Percentiles rank a stretch among this genome's conserved stretches.
These are phyloP conservation scores for Ambrosiella xylebori DNA, from an alignment of 2,329 filamentous ascomycete genomes.

Conservation along the genomic window DNA sequence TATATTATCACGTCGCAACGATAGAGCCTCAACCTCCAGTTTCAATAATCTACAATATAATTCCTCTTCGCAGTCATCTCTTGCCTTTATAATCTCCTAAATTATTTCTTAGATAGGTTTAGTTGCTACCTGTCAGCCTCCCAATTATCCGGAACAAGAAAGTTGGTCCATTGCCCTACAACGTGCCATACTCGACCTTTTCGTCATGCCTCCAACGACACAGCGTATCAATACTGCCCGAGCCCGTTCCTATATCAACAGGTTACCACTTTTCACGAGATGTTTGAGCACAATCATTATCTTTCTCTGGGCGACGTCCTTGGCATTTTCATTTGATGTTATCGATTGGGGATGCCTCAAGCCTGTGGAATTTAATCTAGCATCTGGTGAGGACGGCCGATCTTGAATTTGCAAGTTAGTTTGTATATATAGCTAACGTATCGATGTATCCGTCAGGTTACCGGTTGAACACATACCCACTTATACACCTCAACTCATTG, in stretches of 20 bases:
- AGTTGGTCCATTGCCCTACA: too few relatives aligned
- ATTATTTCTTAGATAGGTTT: too few relatives aligned
- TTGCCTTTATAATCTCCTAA: too few relatives aligned
- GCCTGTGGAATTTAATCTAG: constrained; percentile 44
- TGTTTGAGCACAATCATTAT: constrained; percentile 33
- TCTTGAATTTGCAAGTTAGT: background rate
- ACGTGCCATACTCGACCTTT: too few relatives aligned
- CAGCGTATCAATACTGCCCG: constrained; percentile 38
- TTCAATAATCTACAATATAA: too few relatives aligned
- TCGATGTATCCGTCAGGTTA: constrained; percentile 44
- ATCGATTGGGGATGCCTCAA: constrained; percentile 62
- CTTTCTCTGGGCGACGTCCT: constrained; percentile 52
- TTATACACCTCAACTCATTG: constrained; percentile 68
- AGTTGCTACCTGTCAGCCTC: too few relatives aligned
- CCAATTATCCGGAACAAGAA: too few relatives aligned
- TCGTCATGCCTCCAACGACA: constrained; percentile 5
- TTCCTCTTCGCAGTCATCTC: too few relatives aligned
- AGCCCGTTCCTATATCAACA: constrained; percentile 63
- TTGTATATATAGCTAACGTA: background rate
- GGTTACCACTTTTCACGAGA: constrained; percentile 78
- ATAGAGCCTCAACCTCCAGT: too few relatives aligned
- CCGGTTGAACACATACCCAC: constrained; percentile 77
- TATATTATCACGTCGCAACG: too few relatives aligned
- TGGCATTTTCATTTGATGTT: constrained; percentile 56
- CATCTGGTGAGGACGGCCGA: background rate